phyloP scores from a whole-genome alignment of 768 basidiomycete species.

The Rubroboletus satanas region DNA sequence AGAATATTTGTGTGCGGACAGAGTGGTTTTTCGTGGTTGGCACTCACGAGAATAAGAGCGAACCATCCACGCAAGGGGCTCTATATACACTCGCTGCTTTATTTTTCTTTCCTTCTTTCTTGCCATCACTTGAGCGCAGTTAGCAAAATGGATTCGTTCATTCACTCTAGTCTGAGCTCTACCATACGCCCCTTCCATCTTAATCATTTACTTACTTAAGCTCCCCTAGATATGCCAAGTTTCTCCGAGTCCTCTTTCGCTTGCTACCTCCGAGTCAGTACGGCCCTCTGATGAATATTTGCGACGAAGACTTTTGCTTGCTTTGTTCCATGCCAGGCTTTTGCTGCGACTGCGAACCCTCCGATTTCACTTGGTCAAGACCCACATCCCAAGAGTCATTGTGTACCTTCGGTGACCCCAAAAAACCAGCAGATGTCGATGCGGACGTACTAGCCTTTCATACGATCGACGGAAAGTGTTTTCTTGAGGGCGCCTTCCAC shows the following conservation, averaged over 20 bases:
- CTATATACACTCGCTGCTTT: no score
- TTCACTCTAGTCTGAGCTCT: background rate
- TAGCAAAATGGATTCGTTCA: no score
- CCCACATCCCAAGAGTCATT: background rate
- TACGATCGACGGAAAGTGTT: background rate
- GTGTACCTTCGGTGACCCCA: background rate
- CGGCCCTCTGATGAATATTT: slow-evolving; percentile 6
- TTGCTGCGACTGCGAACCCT: slow-evolving; percentile 5
- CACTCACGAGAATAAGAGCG: no score
- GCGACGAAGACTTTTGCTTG: slow-evolving; percentile 3
- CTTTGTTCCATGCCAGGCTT: background rate
- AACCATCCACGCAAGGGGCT: no score
- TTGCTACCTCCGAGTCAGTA: background rate
- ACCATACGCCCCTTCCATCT: slow-evolving; percentile 5
- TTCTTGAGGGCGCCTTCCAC: background rate
- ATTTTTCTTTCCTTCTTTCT: no score
- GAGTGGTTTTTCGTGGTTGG: no score
- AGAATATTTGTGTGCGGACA: background rate
- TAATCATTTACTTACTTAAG: background rate
- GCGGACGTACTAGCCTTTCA: background rate
- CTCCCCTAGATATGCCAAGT: background rate
- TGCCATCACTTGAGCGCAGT: no score
- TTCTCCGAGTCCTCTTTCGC: background rate
- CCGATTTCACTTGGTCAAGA: slow-evolving; percentile 7
- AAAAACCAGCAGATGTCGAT: background rate